Base-by-base conservation (phyloP, 1,139 yeast genomes). In the Taiozyma onychis region DNA sequence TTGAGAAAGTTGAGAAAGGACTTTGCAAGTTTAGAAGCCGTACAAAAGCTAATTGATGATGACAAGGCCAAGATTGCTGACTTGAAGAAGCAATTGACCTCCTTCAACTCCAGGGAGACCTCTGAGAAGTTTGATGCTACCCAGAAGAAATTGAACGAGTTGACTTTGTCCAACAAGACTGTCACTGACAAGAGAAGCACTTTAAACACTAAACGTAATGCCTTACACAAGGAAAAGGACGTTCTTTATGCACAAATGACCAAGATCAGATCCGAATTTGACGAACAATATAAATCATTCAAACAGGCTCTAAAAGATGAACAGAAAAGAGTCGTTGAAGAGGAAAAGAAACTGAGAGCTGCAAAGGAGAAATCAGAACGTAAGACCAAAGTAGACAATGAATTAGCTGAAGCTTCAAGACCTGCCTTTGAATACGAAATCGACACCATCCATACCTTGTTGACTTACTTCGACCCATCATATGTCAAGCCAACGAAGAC, bases 401-500 rank as follows among this genome's bases (percentile, higher is more conserved):
- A 79, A 63, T 75, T 83, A 68, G 74, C 77, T 51, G 80, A 78
- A 55, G 90, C 90, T 50, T 86, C 91, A 37, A 75, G 77, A 62
- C 97, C 98, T 44, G 98, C 97, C 41, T 91, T 87, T 73, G 81
- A 85, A 54, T 72, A 72, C 46, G 93, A 89, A 71, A 83, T 88
- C 62, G 77, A 75, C 60, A 75, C 85, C 54, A 88, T 93, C 64
- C 89, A 88, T 70, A 74, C 76, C 56, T 76, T 89, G 65, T 76
- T 90, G 67, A 65, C 72, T 43, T 80, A 81, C 71, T 88, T 91
- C 62, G 96, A 89, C 66, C 95, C 96, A 58, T 68, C 83, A 44
- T 85, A 82, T 68, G 86, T 78, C 58, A 85, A 80, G 71, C 85
- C 88, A 55, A 55, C 52, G 43, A 63, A 63, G 52, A 43, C 59